Evolutionary conservation across 148 eudicot species (phyloP).

Genomic region (Simmondsia chinensis): DNA sequence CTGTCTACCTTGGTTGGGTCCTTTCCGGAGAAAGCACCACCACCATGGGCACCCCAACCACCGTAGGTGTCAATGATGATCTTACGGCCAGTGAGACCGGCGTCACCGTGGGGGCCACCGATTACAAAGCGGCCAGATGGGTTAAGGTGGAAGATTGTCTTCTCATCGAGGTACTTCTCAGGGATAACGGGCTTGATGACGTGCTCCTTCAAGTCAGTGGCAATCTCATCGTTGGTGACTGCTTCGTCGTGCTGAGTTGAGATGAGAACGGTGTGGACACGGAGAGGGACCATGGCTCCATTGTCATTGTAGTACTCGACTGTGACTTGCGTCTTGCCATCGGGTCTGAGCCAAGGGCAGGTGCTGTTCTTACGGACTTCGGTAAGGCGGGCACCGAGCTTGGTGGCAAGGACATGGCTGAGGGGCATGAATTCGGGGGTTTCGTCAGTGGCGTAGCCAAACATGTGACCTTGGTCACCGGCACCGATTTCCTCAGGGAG

Average conservation of each 20-base stretch:
- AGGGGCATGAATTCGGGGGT: constrained; percentile 41
- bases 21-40: constrained; percentile 47
- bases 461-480: constrained; percentile 46
- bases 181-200: constrained; percentile 43
- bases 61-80: constrained; percentile 47
- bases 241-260: constrained; percentile 32
- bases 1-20: constrained; percentile 47
- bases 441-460: constrained; percentile 45
- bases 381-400: constrained; percentile 27
- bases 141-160: constrained; percentile 50
- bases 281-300: constrained; percentile 31
- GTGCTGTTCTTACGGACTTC: constrained; percentile 31
- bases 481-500: constrained; percentile 31
- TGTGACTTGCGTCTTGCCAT: constrained; percentile 31
- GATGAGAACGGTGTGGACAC: constrained; percentile 31
- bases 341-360: constrained; percentile 35
- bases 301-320: constrained; percentile 30
- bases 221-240: constrained; percentile 31
- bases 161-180: constrained; percentile 44
- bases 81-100: constrained; percentile 45
- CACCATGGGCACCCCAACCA: constrained; percentile 48
- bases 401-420: constrained; percentile 29
- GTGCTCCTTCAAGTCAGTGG: constrained; percentile 33
- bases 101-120: constrained; percentile 47
- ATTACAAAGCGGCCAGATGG: constrained; percentile 46